phyloP scores from a whole-genome alignment of 306 rosid species.

The Cajanus cajan region DNA sequence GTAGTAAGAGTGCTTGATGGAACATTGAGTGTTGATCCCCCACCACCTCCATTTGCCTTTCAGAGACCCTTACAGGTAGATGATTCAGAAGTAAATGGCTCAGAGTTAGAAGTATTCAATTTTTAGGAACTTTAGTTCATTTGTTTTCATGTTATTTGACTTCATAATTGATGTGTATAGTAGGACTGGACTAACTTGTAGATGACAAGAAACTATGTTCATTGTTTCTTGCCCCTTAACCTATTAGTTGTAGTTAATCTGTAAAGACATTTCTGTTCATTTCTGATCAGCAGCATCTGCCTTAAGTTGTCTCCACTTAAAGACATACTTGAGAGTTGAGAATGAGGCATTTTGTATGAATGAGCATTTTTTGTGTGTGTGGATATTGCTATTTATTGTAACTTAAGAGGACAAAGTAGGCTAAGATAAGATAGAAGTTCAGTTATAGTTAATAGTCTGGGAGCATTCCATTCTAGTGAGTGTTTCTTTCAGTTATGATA shows the following conservation, averaged over 20 bases:
- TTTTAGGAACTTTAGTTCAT: background rate
- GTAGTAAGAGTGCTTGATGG: slow-evolving; percentile 71
- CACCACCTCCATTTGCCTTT: slow-evolving; percentile 55
- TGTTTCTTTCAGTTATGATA: background rate
- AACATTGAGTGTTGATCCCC: slow-evolving; percentile 56
- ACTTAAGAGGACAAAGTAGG: background rate
- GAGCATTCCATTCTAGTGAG: background rate
- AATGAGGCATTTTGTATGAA: background rate
- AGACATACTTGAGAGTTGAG: background rate
- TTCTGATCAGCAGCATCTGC: background rate
- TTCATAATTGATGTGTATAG: slow-evolving; percentile 38
- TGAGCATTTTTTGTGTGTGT: background rate
- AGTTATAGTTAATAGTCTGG: background rate
- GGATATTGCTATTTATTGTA: background rate
- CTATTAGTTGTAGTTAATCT: background rate
- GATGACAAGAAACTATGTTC: slow-evolving; percentile 30
- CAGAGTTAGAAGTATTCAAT: slow-evolving; percentile 25
- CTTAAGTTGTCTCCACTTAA: background rate
- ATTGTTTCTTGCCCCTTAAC: background rate
- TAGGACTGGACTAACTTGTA: slow-evolving; percentile 60
- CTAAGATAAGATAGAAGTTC: background rate
- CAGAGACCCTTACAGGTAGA: slow-evolving; percentile 23
- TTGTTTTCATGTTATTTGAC: background rate
- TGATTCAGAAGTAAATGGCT: slow-evolving; percentile 32
- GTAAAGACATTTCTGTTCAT: slow-evolving; percentile 9